Evolutionary conservation across 169 alveolate genomes (phyloP), one percentile per base, ranked within the genome.

Genomic region (Cardiosporidium cionae): DNA sequence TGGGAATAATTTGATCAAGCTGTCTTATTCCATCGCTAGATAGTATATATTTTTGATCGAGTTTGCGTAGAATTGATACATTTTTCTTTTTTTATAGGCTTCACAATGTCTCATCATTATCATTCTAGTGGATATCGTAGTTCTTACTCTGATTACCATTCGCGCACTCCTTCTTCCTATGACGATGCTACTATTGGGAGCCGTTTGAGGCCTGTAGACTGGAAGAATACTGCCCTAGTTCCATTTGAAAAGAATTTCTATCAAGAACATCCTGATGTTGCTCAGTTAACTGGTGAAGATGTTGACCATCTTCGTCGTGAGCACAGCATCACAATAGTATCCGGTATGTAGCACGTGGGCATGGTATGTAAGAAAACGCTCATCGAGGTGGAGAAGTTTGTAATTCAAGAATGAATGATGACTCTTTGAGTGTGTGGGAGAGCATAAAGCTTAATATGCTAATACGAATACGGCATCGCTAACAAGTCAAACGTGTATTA

Each of bases 241-340:
- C 94, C 96, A 9, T 93, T 95, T 81, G 94, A 92, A 81, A 95
- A 95, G 84, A 90, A 92, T 84, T 95, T 95, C 84, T 95, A 92
- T 76, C 86, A 79, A 71, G 98, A 93, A 74, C 96, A 91, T 68
- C 91, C 90, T 1, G 92, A 84, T 25, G 94, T 94, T 25, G 64
- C 84, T 32, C 83, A 78, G 5, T 73, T 91, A 82, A 22, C 91
- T 25, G 80, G 84, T 28, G 90, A 86, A 53, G 97, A 92, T 35
- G 96, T 91, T 25, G 91, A 91, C 31, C 79, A 84, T 33, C 85
- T 93, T 44, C 68, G 97, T 37, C 89, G 89, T 1, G 87, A 87
- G 58, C 83, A 85, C 70, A 89, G 83, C 32, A 90, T 93, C 37
- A 92, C 94, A 25, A 83, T 92, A 16, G 84, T 87, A 54, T 91